phyloP scores from a whole-genome alignment of 2,329 filamentous ascomycete species.

The Exophiala mesophila region DNA sequence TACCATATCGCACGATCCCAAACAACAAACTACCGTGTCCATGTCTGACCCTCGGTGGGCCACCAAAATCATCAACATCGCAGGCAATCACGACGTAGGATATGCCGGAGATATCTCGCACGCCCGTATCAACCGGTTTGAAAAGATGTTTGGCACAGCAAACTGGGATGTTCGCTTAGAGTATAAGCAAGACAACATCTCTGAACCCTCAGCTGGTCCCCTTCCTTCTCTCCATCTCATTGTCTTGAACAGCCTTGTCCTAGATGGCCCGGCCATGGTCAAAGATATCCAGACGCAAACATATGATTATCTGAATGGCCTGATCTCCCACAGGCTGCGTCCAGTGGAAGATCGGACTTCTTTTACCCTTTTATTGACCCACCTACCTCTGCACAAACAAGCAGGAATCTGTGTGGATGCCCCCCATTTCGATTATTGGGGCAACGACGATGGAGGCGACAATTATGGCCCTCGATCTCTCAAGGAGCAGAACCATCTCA shows the following conservation, averaged over 20 bases:
- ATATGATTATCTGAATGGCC: conserved; percentile 64
- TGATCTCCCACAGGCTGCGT: conserved; percentile 52
- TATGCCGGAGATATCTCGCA: conserved; percentile 86
- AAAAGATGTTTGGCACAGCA: conserved; percentile 74
- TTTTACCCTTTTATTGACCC: conserved; percentile 82
- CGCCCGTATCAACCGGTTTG: conserved; percentile 74
- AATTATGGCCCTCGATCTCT: conserved; percentile 46
- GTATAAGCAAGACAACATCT: conserved; percentile 35
- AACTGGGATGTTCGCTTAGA: conserved; percentile 84
- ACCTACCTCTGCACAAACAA: conserved; percentile 83
- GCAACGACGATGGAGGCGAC: conserved; percentile 47
- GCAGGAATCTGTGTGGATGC: conserved; percentile 76
- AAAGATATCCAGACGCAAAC: conserved; percentile 66
- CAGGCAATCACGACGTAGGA: conserved; percentile 93
- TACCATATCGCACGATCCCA: conserved; percentile 30
- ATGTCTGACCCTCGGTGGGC: conserved; percentile 55
- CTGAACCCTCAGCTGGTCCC: conserved; percentile 1
- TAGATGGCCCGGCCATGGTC: conserved; percentile 74
- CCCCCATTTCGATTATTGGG: conserved; percentile 77
- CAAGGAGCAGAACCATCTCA: conserved; percentile 88
- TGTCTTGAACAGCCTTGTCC: conserved; percentile 86
- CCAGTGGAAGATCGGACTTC: conserved; percentile 59
- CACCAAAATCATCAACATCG: conserved; percentile 78
- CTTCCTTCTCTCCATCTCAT: conserved; percentile 69
- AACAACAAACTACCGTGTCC: conserved; percentile 46